These are phyloP conservation scores for Lepiota brunneoincarnata DNA, from an alignment of 768 basidiomycete genomes.

Conservation along the genomic window DNA sequence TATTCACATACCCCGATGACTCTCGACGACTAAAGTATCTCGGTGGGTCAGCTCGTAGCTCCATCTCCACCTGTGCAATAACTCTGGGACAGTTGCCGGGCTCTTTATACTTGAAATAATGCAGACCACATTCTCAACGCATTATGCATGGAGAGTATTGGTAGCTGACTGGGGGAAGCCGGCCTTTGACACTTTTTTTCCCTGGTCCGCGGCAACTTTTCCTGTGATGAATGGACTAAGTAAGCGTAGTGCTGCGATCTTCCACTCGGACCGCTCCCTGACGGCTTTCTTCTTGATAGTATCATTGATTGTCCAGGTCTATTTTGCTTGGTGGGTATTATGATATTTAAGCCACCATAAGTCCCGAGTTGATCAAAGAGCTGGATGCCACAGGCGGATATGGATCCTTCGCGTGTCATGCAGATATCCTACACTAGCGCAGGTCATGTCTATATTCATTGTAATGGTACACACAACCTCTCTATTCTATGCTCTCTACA, in stretches of 20 bases:
- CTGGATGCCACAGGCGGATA: conserved; percentile 7
- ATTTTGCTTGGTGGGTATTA: conserved; percentile 11
- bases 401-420: conserved; percentile 6
- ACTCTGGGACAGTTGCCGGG: neutral
- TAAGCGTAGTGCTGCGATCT: neutral
- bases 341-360: neutral
- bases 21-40: conserved; percentile 3
- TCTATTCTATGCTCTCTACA: neutral
- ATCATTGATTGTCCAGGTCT: conserved; percentile 9
- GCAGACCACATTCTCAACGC: conserved; percentile 9
- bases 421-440: neutral
- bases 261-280: neutral
- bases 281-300: neutral
- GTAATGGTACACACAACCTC: conserved; percentile 1
- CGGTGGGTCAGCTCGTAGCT: neutral
- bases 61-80: neutral
- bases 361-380: neutral
- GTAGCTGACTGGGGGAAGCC: conserved; percentile 10
- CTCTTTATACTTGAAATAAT: conserved; percentile 5
- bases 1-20: conserved; percentile 7
- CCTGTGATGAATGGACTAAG: conserved; percentile 7
- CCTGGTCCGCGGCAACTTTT: conserved; percentile 9
- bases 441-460: conserved; percentile 7
- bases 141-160: conserved; percentile 11
- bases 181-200: neutral